Evolutionary conservation across 352 stramenopile genomes (phyloP), one percentile per base, ranked within the genome.

Genomic region (Phytophthora fragariae): DNA sequence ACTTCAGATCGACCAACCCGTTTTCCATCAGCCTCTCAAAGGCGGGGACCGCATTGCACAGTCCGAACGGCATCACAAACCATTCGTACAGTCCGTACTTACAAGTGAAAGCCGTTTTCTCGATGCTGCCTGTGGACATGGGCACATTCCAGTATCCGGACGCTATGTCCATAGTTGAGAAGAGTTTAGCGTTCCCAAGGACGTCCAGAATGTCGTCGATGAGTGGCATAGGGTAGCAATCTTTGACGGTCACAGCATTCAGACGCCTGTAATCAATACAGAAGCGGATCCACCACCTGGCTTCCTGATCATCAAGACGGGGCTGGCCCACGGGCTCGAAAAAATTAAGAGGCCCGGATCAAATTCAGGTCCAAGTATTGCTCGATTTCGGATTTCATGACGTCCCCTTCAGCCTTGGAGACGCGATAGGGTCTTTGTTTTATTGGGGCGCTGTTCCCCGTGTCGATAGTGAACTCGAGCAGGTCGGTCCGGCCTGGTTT

Each of bases 121-220:
- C 3, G 14, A 68, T 12, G 10, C 54, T 65, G 17, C 15, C 10
- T 0, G 15, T 17, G 3, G n/a, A n/a, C n/a, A n/a, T 49, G 1
- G 59, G 33, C 9, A 39, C 33, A 39, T n/a, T n/a, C n/a, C n/a
- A n/a, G n/a, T n/a, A n/a, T n/a, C n/a, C n/a, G n/a, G n/a, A n/a
- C n/a, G n/a, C 57, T 5, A 39, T 39, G 9, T 64, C 57, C 58
- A 47, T 65, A 0, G 44, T 67, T 12, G 61, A 67, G 33, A 67
- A 60, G 5, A 67, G 31, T 9, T 41, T 37, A 33, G 19, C 47
- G 4, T 57, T 55, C 4, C 19, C 64, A 2, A 54, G 46, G 2
- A 65, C 64, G 6, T 65, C 56, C 6, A 61, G 37, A 15, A 71
- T 71, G 29, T 71, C 64, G n/a, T 71, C 56, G n/a, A 71, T 65